A percentile compares a stretch with the other conserved stretches of the same genome.
Conservation (phyloP, 257 asterid genomes). For the Solanum paucissectum region DNA sequence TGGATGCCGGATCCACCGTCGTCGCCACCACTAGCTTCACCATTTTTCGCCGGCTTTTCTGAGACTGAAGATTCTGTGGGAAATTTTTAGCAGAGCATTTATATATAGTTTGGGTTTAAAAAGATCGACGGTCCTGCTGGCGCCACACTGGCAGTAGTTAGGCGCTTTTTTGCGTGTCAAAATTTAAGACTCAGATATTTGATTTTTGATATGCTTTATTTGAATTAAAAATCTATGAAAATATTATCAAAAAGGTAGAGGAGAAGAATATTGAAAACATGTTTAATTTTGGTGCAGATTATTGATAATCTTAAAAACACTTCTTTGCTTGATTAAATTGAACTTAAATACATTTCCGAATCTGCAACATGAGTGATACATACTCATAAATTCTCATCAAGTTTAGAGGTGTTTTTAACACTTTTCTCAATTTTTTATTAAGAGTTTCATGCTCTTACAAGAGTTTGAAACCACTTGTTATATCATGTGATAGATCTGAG, state of each 20-base stretch:
- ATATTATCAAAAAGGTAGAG: no score
- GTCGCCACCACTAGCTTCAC: conserved; percentile 80
- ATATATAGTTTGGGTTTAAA: background rate
- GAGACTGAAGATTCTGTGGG: background rate
- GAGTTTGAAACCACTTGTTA: fast-evolving
- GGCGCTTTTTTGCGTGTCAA: background rate
- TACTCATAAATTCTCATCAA: no score
- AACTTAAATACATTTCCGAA: fast-evolving
- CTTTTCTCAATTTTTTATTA: no score
- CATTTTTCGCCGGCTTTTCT: conserved; percentile 22
- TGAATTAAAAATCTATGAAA: no score
- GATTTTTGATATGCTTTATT: background rate
- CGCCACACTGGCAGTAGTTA: background rate
- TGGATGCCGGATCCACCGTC: conserved; percentile 79
- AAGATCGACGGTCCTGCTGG: no score
- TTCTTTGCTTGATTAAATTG: no score
- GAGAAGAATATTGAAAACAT: no score
- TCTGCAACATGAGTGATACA: no score
- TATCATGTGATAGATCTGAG: background rate
- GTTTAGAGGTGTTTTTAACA: no score
- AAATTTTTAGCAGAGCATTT: background rate
- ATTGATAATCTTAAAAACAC: no score
- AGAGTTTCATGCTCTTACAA: no score
- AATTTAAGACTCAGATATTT: background rate
- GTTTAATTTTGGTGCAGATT: fast-evolving